Conservation (phyloP, 1,284 basidiomycete genomes). For the Bothia castanella region DNA sequence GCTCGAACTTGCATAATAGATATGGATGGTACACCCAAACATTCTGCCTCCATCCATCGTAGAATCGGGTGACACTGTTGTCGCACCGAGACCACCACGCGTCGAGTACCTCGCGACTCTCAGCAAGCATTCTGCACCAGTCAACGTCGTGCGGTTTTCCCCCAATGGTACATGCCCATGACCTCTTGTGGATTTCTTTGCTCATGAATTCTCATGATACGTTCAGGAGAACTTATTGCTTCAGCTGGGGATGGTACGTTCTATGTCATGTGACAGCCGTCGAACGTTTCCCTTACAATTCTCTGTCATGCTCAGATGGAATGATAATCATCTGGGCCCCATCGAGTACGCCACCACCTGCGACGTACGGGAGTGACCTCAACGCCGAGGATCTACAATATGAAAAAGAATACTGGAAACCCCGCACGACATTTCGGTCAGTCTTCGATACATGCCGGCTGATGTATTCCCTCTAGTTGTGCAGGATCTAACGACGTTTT, state of each 20-base stretch:
- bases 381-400: conserved; percentile 74
- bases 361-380: conserved; percentile 73
- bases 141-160: conserved; percentile 95
- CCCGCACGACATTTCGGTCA: conserved; percentile 83
- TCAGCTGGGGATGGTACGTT: conserved; percentile 90
- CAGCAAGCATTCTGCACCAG: conserved; percentile 88
- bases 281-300: conserved; percentile 10
- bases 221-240: conserved; percentile 78
- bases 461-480: not conserved
- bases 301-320: conserved; percentile 61
- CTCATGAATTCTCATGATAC: conserved; percentile 1
- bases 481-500: conserved; percentile 6
- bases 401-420: conserved; percentile 96
- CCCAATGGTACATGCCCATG: conserved; percentile 70
- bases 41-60: conserved; percentile 67
- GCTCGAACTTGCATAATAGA: conserved; percentile 40
- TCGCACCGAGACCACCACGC: conserved; percentile 68
- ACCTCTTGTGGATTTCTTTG: not conserved
- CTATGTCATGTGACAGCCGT: conserved; percentile 4
- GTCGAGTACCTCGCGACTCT: conserved; percentile 96
- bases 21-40: conserved; percentile 94
- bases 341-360: conserved; percentile 66
- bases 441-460: conserved; percentile 17
- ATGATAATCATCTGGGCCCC: conserved; percentile 96
- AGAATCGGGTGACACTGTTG: conserved; percentile 43